Evolutionary conservation across 352 stramenopile genomes (phyloP).

Genomic region (Globisporangium camurandrum): DNA sequence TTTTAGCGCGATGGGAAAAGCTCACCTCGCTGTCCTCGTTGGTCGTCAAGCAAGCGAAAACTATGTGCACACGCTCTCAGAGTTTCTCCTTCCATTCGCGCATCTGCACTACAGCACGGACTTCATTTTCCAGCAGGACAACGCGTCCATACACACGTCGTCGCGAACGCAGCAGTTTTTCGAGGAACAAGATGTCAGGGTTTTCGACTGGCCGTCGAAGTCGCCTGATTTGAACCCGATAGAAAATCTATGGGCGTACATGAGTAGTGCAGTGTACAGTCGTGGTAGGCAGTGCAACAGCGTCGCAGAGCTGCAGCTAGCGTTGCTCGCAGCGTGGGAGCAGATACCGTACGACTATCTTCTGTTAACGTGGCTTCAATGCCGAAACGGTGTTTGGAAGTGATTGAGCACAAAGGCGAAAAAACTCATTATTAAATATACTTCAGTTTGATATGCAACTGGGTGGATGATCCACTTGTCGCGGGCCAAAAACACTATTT

Average conservation of each 20-base stretch:
- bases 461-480: too few relatives aligned
- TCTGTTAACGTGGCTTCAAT: too few relatives aligned
- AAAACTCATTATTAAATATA: too few relatives aligned
- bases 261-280: neutral
- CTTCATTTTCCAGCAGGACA: neutral
- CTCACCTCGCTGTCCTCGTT: neutral
- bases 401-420: too few relatives aligned
- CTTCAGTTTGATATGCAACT: too few relatives aligned
- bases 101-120: neutral
- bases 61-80: neutral
- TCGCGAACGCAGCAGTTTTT: neutral
- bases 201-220: neutral
- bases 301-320: slow-evolving; percentile 8
- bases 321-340: slow-evolving; percentile 5
- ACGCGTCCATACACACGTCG: neutral
- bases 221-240: neutral
- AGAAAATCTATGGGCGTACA: neutral
- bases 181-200: neutral
- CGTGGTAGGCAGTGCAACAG: neutral
- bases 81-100: neutral
- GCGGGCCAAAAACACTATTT: too few relatives aligned
- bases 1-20: neutral
- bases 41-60: neutral
- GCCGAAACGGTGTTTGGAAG: too few relatives aligned
- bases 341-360: too few relatives aligned